These are phyloP conservation scores for Alternaria sp. DNA, from an alignment of 2,329 filamentous ascomycete genomes.

Conservation along the genomic window DNA sequence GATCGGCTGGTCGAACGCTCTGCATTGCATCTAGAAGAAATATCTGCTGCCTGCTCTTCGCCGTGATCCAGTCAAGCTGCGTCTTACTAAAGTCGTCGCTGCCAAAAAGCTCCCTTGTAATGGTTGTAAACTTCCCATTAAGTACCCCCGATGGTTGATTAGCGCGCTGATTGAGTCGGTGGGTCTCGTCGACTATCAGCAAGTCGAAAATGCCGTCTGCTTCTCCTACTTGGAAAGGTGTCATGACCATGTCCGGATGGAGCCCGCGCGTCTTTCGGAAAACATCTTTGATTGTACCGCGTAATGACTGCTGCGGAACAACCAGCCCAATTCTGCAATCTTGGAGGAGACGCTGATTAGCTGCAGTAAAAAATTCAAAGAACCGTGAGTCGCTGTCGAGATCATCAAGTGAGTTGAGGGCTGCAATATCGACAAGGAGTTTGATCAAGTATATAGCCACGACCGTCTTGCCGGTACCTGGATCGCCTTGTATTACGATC, in stretches of 20 bases:
- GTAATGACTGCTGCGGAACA: not conserved
- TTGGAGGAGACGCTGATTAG: not conserved
- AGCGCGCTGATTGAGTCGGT: not conserved
- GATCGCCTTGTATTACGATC: not conserved
- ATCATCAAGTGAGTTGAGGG: not conserved
- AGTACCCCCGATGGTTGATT: not conserved
- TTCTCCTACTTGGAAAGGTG: not conserved
- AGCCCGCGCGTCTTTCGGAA: not conserved
- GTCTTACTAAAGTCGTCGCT: not conserved
- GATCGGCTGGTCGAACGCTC: not conserved
- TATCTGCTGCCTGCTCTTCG: not conserved
- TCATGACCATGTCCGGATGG: not conserved
- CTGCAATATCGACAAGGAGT: not conserved
- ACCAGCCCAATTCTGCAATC: not conserved
- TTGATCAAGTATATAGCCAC: not conserved
- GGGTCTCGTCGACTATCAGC: not conserved
- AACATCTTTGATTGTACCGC: not conserved
- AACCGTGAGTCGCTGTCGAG: not conserved
- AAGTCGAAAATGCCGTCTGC: not conserved
- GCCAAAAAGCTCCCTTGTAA: not conserved
- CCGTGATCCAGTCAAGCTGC: not conserved
- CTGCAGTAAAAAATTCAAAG: not conserved
- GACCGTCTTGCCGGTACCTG: not conserved
- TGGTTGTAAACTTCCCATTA: not conserved
- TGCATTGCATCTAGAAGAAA: not conserved